Conservation (phyloP, 495 filamentous ascomycete species). For the Aspergillus saccharolyticus region DNA sequence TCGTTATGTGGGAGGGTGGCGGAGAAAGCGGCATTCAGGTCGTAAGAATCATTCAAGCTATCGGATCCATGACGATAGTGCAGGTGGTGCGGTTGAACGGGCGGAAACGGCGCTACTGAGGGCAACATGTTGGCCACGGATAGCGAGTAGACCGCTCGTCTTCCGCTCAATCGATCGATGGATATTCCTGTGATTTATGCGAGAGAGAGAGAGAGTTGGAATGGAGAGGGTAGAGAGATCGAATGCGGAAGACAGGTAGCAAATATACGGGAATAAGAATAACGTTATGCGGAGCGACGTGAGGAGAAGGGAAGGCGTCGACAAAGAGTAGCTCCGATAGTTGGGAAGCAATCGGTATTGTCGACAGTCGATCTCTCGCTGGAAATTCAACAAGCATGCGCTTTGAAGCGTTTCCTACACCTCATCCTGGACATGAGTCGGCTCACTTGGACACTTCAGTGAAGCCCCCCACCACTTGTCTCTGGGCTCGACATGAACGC, state of each 20-base stretch:
- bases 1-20: constrained; percentile 24
- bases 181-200: neutral
- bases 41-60: constrained; percentile 28
- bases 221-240: neutral
- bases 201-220: neutral
- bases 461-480: constrained; percentile 22
- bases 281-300: constrained; percentile 4
- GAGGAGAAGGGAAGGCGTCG: neutral
- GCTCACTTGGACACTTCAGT: constrained; percentile 19
- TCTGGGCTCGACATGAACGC: constrained; percentile 26
- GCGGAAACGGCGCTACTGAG: constrained; percentile 40
- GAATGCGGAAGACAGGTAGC: neutral
- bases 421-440: constrained; percentile 41
- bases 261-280: neutral
- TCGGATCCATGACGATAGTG: constrained; percentile 31
- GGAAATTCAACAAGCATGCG: constrained; percentile 41
- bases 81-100: constrained; percentile 43
- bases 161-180: neutral
- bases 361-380: constrained; percentile 26
- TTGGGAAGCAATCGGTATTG: constrained; percentile 18
- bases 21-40: constrained; percentile 26
- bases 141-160: constrained; percentile 9
- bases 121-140: constrained; percentile 38
- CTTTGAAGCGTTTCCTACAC: constrained; percentile 48
- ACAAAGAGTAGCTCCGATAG: constrained; percentile 8